Percentiles rank a stretch among this genome's conserved stretches.
Conservation (phyloP, 2,329 filamentous ascomycete species). For the Penicillium sp. region DNA sequence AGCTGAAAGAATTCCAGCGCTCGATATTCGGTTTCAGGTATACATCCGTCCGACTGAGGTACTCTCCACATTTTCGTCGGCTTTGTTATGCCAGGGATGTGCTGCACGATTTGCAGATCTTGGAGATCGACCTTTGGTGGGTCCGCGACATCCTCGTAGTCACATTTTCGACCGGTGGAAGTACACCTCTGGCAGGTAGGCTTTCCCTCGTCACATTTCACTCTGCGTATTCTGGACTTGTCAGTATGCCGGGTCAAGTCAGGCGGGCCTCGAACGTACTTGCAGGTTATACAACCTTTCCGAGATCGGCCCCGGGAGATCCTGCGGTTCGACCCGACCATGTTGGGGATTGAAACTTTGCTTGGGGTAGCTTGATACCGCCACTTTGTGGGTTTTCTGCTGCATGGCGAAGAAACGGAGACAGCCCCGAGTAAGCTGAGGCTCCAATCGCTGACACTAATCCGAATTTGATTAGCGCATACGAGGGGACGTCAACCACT, state of each 20-base stretch:
- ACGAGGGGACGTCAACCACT: neutral
- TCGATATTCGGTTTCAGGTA: conserved; percentile 33
- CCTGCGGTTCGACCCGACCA: conserved; percentile 3
- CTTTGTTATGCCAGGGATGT: conserved; percentile 17
- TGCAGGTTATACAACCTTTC: conserved; percentile 55
- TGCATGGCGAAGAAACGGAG: neutral
- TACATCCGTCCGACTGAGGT: conserved; percentile 22
- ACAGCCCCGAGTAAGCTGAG: neutral
- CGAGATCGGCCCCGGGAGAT: conserved; percentile 20
- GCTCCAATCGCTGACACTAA: neutral
- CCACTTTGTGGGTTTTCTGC: neutral
- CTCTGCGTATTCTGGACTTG: conserved; percentile 50
- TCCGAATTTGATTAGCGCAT: neutral
- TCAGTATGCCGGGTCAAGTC: neutral
- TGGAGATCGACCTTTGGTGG: conserved; percentile 16
- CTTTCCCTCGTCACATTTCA: conserved; percentile 60
- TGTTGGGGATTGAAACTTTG: neutral
- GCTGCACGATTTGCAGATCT: conserved; percentile 22
- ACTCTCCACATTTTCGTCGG: conserved; percentile 14
- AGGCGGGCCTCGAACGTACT: conserved; percentile 44
- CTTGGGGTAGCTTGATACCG: neutral
- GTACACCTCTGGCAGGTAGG: conserved; percentile 56
- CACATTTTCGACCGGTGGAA: conserved; percentile 58
- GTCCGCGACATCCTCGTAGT: conserved; percentile 40
- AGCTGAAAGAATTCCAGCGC: conserved; percentile 45